Conservation (phyloP, 164 flowering plant species). For the Santalum album region DNA sequence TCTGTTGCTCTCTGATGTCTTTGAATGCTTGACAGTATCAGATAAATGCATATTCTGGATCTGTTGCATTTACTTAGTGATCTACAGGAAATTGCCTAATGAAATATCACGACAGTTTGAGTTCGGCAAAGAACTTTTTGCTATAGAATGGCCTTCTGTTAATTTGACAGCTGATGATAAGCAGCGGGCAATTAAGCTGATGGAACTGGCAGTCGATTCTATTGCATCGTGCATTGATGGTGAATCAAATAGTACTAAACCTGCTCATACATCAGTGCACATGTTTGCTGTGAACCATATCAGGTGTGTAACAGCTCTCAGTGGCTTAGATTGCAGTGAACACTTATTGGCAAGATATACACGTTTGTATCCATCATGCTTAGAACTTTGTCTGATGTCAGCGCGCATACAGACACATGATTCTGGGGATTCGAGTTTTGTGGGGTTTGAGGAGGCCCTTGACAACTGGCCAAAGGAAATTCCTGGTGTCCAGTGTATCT, state of each 20-base stretch:
- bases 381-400: slow-evolving; percentile 51
- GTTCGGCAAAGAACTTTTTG: slow-evolving; percentile 45
- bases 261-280: slow-evolving; percentile 27
- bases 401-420: slow-evolving; percentile 30
- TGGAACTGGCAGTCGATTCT: slow-evolving; percentile 38
- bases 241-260: slow-evolving; percentile 18
- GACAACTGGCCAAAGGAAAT: slow-evolving; percentile 49
- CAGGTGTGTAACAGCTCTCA: slow-evolving; percentile 39
- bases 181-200: slow-evolving; percentile 32
- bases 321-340: slow-evolving; percentile 26
- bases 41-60: slow-evolving; percentile 80
- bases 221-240: slow-evolving; percentile 16
- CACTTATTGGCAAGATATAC: slow-evolving; percentile 41
- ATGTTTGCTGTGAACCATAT: slow-evolving; percentile 53
- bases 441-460: slow-evolving; percentile 57
- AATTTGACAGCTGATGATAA: slow-evolving; percentile 36
- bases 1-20: slow-evolving; percentile 33
- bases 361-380: slow-evolving; percentile 51
- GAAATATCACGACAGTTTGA: slow-evolving; percentile 48
- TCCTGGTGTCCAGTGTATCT: slow-evolving; percentile 72
- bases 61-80: slow-evolving; percentile 63
- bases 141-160: slow-evolving; percentile 59
- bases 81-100: slow-evolving; percentile 77
- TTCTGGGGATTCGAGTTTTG: slow-evolving; percentile 18
- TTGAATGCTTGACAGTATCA: slow-evolving; percentile 44